A percentile compares a stretch with the other conserved stretches of the same genome.
Conservation (phyloP, 2,329 filamentous ascomycete genomes). For the Hymenoscyphus scutula region DNA sequence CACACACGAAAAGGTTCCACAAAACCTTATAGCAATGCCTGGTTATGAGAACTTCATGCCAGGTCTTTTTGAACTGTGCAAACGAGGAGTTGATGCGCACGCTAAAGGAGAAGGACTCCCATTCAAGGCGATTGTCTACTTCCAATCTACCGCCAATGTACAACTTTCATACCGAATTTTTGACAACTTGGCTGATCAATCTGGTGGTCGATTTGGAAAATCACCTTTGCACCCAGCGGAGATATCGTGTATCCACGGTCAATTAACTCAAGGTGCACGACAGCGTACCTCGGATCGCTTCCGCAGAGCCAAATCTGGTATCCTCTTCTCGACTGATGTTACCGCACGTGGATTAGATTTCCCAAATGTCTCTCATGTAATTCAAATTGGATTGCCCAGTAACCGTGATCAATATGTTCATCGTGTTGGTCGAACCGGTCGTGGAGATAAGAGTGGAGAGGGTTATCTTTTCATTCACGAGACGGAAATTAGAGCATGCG, state of each 20-base stretch:
- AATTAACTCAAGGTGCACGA: slow-evolving; percentile 67
- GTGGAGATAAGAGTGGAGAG: slow-evolving; percentile 70
- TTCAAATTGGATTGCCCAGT: slow-evolving; percentile 65
- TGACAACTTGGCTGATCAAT: slow-evolving; percentile 25
- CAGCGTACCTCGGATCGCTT: slow-evolving; percentile 72
- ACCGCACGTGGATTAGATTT: slow-evolving; percentile 84
- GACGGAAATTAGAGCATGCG: slow-evolving; percentile 22
- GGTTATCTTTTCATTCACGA: slow-evolving; percentile 43
- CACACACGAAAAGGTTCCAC: slow-evolving; percentile 82
- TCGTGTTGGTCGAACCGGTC: slow-evolving; percentile 71
- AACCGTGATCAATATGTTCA: slow-evolving; percentile 73
- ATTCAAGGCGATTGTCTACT: slow-evolving; percentile 95
- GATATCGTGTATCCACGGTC: slow-evolving; percentile 67
- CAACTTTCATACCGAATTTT: slow-evolving; percentile 60
- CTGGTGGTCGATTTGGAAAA: slow-evolving; percentile 21
- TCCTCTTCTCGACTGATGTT: slow-evolving; percentile 77
- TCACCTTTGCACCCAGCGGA: slow-evolving; percentile 32
- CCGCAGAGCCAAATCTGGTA: slow-evolving; percentile 56
- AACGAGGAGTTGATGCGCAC: slow-evolving; percentile 38
- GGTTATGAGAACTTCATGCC: slow-evolving; percentile 79
- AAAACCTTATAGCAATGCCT: slow-evolving; percentile 64
- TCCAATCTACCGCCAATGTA: slow-evolving; percentile 74
- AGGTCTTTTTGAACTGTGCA: slow-evolving; percentile 55
- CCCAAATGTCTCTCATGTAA: slow-evolving; percentile 73
- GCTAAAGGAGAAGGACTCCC: slow-evolving; percentile 22